A percentile compares a stretch with the other conserved stretches of the same genome.
Conservation (phyloP, 1,284 basidiomycete genomes). For the Trichosporon coremiiforme region DNA sequence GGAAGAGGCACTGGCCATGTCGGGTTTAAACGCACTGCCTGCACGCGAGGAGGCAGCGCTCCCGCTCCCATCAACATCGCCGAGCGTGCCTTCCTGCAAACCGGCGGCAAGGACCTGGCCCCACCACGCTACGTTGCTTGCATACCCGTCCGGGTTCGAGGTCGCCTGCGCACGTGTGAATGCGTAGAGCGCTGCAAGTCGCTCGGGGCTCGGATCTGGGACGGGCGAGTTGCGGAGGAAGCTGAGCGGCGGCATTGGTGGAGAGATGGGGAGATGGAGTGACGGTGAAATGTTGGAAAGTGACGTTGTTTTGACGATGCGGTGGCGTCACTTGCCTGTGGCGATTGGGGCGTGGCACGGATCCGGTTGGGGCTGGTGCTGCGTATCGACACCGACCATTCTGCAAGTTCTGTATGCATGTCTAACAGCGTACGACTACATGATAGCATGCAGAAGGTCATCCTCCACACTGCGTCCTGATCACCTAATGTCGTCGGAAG, state of each 20-base stretch:
- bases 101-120: conserved; percentile 67
- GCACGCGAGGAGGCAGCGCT: neutral
- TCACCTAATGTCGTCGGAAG: too few relatives aligned
- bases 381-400: neutral
- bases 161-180: conserved; percentile 80
- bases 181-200: conserved; percentile 82
- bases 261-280: neutral
- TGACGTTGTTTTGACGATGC: conserved; percentile 11
- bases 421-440: too few relatives aligned
- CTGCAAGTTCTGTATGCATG: neutral
- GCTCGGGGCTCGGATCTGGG: conserved; percentile 57
- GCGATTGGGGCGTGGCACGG: conserved; percentile 11
- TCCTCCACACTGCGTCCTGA: too few relatives aligned
- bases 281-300: conserved; percentile 11
- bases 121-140: conserved; percentile 87
- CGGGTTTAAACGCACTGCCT: conserved; percentile 9
- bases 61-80: conserved; percentile 35
- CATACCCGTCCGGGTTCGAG: conserved; percentile 80
- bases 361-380: neutral
- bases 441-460: too few relatives aligned
- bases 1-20: conserved; percentile 9
- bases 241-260: conserved; percentile 25
- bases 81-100: conserved; percentile 65
- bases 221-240: conserved; percentile 37
- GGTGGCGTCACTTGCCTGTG: conserved; percentile 4